Evolutionary conservation across 2,329 filamentous ascomycete genomes (phyloP).

Genomic region (Pseudopithomyces maydicus): DNA sequence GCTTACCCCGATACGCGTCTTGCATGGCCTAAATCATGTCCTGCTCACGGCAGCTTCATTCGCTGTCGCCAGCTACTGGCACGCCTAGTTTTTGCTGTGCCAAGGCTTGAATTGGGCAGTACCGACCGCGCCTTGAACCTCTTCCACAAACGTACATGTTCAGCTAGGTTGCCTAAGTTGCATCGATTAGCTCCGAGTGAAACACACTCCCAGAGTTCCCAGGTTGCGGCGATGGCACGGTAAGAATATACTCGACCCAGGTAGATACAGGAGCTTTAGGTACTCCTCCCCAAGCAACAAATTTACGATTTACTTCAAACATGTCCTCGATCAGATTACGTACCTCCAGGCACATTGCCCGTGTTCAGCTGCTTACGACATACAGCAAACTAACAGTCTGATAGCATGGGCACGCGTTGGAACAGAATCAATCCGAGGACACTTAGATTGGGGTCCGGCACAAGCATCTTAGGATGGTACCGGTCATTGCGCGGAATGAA

Average conservation of each 20-base stretch:
- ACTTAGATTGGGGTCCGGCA: not conserved
- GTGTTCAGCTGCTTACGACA: not conserved
- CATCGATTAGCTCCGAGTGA: not conserved
- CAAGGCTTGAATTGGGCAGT: slow-evolving; percentile 23
- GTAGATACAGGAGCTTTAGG: too few relatives aligned
- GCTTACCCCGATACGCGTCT: not conserved
- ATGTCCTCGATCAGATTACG: not conserved
- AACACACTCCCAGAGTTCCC: too few relatives aligned
- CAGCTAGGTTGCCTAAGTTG: too few relatives aligned
- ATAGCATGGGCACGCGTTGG: not conserved
- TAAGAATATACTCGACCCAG: too few relatives aligned
- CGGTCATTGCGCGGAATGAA: not conserved
- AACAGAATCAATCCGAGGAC: not conserved
- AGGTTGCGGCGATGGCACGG: too few relatives aligned
- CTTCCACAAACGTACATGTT: slow-evolving; percentile 1
- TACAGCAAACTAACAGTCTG: not conserved
- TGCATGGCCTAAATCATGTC: not conserved
- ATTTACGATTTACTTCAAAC: not conserved
- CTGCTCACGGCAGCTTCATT: not conserved
- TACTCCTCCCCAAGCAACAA: too few relatives aligned
- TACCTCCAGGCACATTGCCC: not conserved
- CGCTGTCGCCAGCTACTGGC: slow-evolving; percentile 20
- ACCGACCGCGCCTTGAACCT: slow-evolving; percentile 9
- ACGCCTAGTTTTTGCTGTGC: slow-evolving; percentile 20
- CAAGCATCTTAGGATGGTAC: not conserved